Base-by-base conservation (phyloP, 192 early-diverging fungal genomes). In the Coemansia sp. region DNA sequence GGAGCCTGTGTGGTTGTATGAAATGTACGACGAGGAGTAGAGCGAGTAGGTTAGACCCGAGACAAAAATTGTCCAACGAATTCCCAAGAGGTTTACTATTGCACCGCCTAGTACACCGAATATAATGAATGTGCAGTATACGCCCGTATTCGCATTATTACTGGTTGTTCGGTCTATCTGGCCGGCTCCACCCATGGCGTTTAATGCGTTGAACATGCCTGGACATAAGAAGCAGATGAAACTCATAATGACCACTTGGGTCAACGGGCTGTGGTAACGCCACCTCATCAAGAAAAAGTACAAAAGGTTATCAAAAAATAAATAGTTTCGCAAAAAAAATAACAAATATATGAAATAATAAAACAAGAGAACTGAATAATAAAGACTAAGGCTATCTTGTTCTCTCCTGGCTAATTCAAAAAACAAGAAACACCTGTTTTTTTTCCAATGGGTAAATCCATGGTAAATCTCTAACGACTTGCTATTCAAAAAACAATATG, bases 21-120 rank as follows among this genome's bases (percentile, higher is more conserved):
- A 80, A 10, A 89, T 76, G 31, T 88, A 90, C 16, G 90, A 90
- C 13, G 87, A 90, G 4, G 85, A 81, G 73, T 93, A 91, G 27
- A 93, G 82, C 18, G 87, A 85, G 76, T 91, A 93, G 53, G 83
- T 80, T 47, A 85, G 76, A 31, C 86, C 89, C 49, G 88, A 89
- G 38, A 87, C 69, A 31, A 85, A 81, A 46, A 91, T 88, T 36
- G 88, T 82, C 73, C 80, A 75, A 29, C 87, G 82, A 36, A 88
- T 87, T 49, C 92, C 90, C 15, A 93, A 73, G n/a, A 91, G 88
- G 74, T 93, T 93, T 55, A 90, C 88, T 34, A 90, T 83, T 36
- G 87, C 87, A 53, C 89, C 92, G 58, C 87, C 89, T 27, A 93
- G 78, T 3, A 93, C 75, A 64, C 89, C 88, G 66, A 88, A 90